Evolutionary conservation across 345 rosid genomes (phyloP), one percentile per base, ranked within the genome.

Genomic region (Camelina neglecta): DNA sequence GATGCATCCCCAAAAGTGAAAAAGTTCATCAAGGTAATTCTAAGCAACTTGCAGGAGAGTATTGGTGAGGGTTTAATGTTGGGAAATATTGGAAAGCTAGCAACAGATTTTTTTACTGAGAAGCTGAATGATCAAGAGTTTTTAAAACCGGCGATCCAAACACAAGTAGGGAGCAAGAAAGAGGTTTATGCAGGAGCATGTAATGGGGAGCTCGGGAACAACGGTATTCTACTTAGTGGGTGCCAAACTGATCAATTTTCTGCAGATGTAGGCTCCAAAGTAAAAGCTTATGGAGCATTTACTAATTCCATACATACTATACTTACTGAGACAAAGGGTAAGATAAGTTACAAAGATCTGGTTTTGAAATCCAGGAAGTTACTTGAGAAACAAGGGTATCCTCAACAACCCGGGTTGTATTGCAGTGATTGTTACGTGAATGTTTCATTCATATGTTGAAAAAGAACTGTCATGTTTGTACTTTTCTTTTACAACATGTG

Each of bases 1-100:
- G 98, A 93, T 58, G 62, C 97, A 20, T 89, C 90, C 66, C 97
- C 97, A 44, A 93, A 93, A 76, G 98, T 93, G 81, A 93, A 89
- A 84, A 90, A 93, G 77, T 93, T 93, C 64, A 87, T 93, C 93
- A 89, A 90, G n/a, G 83, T 90, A 55, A 74, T 90, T 11, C 16
- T 86, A 60, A 69, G 72, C 80, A 93, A 89, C 63, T 78, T 90
- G 64, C 81, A 86, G 15, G 63, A 63, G 45, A 64, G 35, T 13
- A 21, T 12, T 18, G 4, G 55, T 44, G 83, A 73, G 3, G 84
- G 87, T 13, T 77, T 83, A 2, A 11, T 93, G 74, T 45, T 89
- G 69, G 90, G 90, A 12, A 77, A 81, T 74, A 86, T 91, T 11
- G 95, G 91, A 5, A 71, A 72, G 20, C 5, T 60, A 18, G 65